Evolutionary conservation across 2,329 filamentous ascomycete species (phyloP), one percentile per base, ranked within the genome.

Genomic region (Tolypocladium sp.): DNA sequence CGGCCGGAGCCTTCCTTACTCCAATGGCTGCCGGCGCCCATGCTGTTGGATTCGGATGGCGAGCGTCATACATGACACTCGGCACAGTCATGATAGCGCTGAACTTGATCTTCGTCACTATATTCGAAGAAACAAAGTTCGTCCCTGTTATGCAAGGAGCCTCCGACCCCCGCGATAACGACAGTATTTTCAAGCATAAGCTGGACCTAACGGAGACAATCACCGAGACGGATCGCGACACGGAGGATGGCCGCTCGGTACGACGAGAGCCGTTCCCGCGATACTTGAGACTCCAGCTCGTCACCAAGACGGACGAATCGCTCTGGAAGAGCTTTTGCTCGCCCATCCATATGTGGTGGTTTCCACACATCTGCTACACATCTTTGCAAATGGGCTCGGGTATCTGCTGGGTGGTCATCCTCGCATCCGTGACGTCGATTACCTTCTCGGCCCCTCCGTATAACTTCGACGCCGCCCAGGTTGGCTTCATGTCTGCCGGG

Each of bases 361-460:
- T 77, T 13, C 76, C 76, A 1, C 72, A 74, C 0, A 71, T 78
- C 12, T 55, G 74, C 30, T 77, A 74, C 56, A 72, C 71, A 0
- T 72, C 68, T 0, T 30, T 78, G 0, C 73, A 76, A 53, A 77
- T 76, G 51, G 75, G 73, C 1, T 67, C 68, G 8, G 66, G 68
- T 0, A 65, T 76, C 9, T 67, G 67, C n/a, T 73, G 70, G 70
- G 64, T 75, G 2, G 70, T 71, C 0, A 64, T 72, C 6, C 55
- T 70, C 5, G 63, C 70, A 0, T 69, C 65, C 1, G 68, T 73
- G 0, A 63, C 70, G 0, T 69, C 75, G 0, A 68, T 73, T 13
- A 62, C 73, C 38, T 75, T 77, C 35, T 67, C 74, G 0, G 56
- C 67, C 0, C 73, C 74, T 0, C 70, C 70, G 0, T 72, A 72